These are phyloP conservation scores for Sutorius eximius DNA, from an alignment of 1,284 basidiomycete species.

Conservation along the genomic window DNA sequence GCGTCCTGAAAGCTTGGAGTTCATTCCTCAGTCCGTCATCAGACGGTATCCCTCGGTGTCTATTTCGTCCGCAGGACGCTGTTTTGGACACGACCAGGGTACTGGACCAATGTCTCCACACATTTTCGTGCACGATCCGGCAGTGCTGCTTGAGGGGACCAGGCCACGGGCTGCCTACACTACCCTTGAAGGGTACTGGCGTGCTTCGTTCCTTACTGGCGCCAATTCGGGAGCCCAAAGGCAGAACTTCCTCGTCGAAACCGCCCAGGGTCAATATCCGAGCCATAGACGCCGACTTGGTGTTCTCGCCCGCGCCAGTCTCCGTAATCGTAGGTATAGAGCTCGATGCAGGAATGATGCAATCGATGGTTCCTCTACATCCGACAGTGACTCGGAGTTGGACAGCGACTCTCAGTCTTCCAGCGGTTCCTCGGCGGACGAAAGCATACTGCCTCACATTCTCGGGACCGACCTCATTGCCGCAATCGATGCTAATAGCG, in stretches of 20 bases:
- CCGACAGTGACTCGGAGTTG: slow-evolving; percentile 19
- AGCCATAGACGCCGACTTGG: slow-evolving; percentile 12
- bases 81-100: slow-evolving; percentile 4
- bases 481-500: slow-evolving; percentile 31
- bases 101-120: neutral
- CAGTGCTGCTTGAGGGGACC: slow-evolving; percentile 1
- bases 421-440: slow-evolving; percentile 22
- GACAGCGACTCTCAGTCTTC: slow-evolving; percentile 25
- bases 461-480: slow-evolving; percentile 31
- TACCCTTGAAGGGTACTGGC: neutral
- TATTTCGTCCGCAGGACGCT: neutral
- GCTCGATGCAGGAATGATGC: neutral
- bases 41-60: slow-evolving; percentile 22
- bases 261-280: neutral
- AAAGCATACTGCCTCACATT: slow-evolving; percentile 25
- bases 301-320: slow-evolving; percentile 23
- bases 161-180: slow-evolving; percentile 3
- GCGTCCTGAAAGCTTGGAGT: slow-evolving; percentile 27
- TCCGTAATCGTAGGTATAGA: slow-evolving; percentile 20
- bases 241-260: neutral
- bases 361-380: slow-evolving; percentile 12
- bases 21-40: slow-evolving; percentile 31
- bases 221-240: neutral
- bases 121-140: slow-evolving; percentile 1
- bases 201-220: slow-evolving; percentile 2